These are phyloP conservation scores for Mycena sp. DNA, from an alignment of 1,284 basidiomycete genomes.

Conservation along the genomic window DNA sequence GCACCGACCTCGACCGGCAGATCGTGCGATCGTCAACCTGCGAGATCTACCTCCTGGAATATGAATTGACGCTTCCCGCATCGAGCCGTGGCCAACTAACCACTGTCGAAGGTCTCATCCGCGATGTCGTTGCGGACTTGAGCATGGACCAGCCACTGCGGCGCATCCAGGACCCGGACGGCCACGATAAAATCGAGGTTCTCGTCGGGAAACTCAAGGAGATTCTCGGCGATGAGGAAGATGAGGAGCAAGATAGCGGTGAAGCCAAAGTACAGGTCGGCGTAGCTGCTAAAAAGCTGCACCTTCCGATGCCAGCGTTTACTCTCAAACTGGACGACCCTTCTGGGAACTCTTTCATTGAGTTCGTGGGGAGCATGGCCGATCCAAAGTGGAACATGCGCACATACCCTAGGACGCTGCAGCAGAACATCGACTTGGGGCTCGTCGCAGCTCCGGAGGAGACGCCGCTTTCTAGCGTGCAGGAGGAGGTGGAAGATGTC, in stretches of 20 bases:
- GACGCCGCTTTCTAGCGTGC: slow-evolving; percentile 32
- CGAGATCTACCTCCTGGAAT: slow-evolving; percentile 87
- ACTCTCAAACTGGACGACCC: slow-evolving; percentile 94
- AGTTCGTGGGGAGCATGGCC: slow-evolving; percentile 81
- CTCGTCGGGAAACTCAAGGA: slow-evolving; percentile 77
- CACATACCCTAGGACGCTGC: slow-evolving; percentile 83
- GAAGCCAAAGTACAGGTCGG: slow-evolving; percentile 9
- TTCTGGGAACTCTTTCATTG: slow-evolving; percentile 94
- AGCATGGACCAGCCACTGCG: slow-evolving; percentile 88
- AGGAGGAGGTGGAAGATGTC: slow-evolving; percentile 41
- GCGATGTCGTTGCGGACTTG: slow-evolving; percentile 88
- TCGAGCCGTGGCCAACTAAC: slow-evolving; percentile 92
- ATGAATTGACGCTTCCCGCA: slow-evolving; percentile 91
- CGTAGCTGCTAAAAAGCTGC: slow-evolving; percentile 50
- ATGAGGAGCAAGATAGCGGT: slow-evolving; percentile 53
- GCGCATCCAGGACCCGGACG: slow-evolving; percentile 82
- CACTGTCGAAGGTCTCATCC: slow-evolving; percentile 93
- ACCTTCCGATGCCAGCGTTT: slow-evolving; percentile 73
- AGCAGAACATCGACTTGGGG: slow-evolving; percentile 89
- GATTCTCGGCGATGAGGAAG: slow-evolving; percentile 76
- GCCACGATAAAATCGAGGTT: slow-evolving; percentile 82
- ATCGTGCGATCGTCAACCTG: slow-evolving; percentile 91
- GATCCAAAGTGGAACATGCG: slow-evolving; percentile 96
- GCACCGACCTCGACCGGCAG: slow-evolving; percentile 91
- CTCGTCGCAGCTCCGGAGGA: slow-evolving; percentile 64